Base-by-base conservation (phyloP, 208 protist species). In the Acanthamoeba healyi region DNA sequence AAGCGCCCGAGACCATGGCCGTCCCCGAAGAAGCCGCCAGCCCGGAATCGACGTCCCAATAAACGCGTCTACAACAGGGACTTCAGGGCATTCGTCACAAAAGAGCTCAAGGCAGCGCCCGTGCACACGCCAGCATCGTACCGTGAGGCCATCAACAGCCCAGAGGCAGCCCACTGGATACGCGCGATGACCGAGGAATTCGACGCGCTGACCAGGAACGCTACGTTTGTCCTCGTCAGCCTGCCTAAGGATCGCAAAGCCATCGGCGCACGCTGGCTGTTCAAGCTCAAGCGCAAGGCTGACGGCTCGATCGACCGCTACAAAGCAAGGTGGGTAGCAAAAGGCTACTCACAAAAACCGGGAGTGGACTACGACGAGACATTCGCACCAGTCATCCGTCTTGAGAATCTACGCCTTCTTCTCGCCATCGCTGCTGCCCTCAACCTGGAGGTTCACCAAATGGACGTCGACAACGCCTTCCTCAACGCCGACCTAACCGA, bases 251-350 rank as follows among this genome's bases (percentile, higher is more conserved):
- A 26, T 6, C 51, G 32, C 0, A 42, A 26, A 0, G 51, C 51
- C 19, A 90, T 90, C 10, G 26, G 36, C 24, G 17, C 5, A 1
- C 12, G 63, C 0, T 93, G 88, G 88, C n/a, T 58, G 2, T 93
- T 84, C 42, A 93, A 77, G 19, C 3, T 93, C 19, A 93, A 93
- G 7, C 9, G 7, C 1, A 44, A 82, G 32, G 65, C 89, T 34
- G 65, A 81, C 14, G 36, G 54, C 6, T 15, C 17, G 19, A 58
- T 93, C 12, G 26, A 93, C 0, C 4, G 15, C 0, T 38, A 38
- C 89, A 93, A 93, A 29, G 89, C 65, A 1, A 32, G 89, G 0
- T 82, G 32, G 19, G 89, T 93, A 29, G 65, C 63, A 1, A 93
- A 93, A 19, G 89, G 54, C 32, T 93, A 44, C 63, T 12, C 70